A percentile compares a stretch with the other conserved stretches of the same genome.
These are phyloP conservation scores for Beauveria sp. DNA, from an alignment of 2,329 filamentous ascomycete genomes.

Conservation along the genomic window DNA sequence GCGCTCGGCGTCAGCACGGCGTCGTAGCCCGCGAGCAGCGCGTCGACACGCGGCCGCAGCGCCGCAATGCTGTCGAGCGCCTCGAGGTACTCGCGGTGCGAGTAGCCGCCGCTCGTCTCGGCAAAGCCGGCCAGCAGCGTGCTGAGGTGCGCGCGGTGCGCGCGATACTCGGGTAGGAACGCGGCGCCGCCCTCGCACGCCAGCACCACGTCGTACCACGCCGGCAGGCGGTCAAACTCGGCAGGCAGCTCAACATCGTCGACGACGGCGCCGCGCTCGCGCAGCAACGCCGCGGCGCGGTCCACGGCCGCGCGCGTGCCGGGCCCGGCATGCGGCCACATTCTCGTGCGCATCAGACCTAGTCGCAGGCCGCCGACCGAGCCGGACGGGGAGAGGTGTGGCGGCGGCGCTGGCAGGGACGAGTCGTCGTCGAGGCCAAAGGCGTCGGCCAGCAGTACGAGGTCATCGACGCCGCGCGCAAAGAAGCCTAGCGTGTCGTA, in stretches of 20 bases:
- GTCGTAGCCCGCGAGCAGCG: slow-evolving; percentile 41
- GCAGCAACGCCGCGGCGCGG: slow-evolving; percentile 32
- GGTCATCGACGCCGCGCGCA: slow-evolving; percentile 48
- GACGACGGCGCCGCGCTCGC: slow-evolving; percentile 42
- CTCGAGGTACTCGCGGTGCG: slow-evolving; percentile 40
- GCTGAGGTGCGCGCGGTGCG: slow-evolving; percentile 39
- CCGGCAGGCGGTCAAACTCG: slow-evolving; percentile 38
- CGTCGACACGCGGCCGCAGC: slow-evolving; percentile 47
- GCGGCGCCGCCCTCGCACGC: slow-evolving; percentile 43
- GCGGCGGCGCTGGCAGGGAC: slow-evolving; percentile 12
- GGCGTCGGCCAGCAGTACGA: slow-evolving; percentile 46
- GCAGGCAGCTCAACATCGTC: slow-evolving; percentile 47
- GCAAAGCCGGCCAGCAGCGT: slow-evolving; percentile 40
- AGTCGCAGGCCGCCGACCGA: slow-evolving; percentile 43
- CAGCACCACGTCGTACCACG: slow-evolving; percentile 46
- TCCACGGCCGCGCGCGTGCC: slow-evolving; percentile 36
- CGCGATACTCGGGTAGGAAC: slow-evolving; percentile 46
- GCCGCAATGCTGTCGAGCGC: slow-evolving; percentile 46
- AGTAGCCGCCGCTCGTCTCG: slow-evolving; percentile 36
- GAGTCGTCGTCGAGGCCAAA: slow-evolving; percentile 48
- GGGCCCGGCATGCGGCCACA: slow-evolving; percentile 40
- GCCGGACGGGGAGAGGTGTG: neutral
- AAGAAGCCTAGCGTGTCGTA: slow-evolving; percentile 58
- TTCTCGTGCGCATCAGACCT: slow-evolving; percentile 44
- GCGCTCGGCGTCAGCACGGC: slow-evolving; percentile 52